Percentiles rank a stretch among this genome's conserved stretches.
Conservation (phyloP, 1,284 basidiomycete species). For the Ceratobasidium theobromae region DNA sequence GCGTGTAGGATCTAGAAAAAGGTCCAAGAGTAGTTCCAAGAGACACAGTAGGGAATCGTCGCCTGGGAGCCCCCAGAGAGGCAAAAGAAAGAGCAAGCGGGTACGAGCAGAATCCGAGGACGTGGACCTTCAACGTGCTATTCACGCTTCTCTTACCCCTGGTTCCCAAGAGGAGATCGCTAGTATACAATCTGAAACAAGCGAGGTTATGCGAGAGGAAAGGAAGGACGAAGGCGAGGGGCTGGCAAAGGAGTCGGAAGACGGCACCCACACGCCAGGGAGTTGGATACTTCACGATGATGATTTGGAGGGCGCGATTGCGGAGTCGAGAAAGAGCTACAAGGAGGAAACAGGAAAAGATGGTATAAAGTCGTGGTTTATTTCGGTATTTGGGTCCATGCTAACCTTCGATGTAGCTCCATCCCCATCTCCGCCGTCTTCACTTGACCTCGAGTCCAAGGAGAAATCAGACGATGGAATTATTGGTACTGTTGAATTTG, state of each 20-base stretch:
- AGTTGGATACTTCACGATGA: background rate
- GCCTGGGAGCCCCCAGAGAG: background rate
- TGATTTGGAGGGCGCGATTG: slow-evolving; percentile 18
- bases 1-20: slow-evolving; percentile 33
- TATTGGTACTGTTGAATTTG: slow-evolving; percentile 67
- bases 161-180: background rate
- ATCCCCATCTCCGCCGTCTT: background rate
- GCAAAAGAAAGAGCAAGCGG: slow-evolving; percentile 26
- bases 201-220: background rate
- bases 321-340: slow-evolving; percentile 2
- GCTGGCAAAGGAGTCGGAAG: background rate
- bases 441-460: background rate
- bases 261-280: background rate
- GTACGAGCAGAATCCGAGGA: slow-evolving; percentile 37
- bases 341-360: background rate
- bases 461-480: slow-evolving; percentile 45
- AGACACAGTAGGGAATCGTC: background rate
- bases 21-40: background rate
- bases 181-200: background rate
- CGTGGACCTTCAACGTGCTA: slow-evolving; percentile 44
- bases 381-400: background rate
- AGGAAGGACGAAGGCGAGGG: background rate
- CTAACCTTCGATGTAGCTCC: slow-evolving; percentile 5
- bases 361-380: background rate
- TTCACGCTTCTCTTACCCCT: slow-evolving; percentile 44